Evolutionary conservation across 2,329 filamentous ascomycete species (phyloP), one percentile per base, ranked within the genome.

Genomic region (Fulvia fulva): DNA sequence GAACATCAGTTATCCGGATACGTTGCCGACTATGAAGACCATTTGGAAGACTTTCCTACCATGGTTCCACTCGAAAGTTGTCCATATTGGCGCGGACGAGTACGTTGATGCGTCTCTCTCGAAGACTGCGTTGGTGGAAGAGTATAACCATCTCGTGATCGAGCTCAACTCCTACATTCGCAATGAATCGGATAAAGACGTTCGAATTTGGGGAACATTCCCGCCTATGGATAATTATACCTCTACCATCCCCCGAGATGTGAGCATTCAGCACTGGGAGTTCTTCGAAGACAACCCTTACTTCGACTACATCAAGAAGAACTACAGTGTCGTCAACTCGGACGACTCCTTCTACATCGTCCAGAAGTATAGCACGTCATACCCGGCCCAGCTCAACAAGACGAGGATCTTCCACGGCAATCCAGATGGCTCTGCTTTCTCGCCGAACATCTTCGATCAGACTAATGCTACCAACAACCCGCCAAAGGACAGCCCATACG

Each of bases 161-260:
- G 76, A 76, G 23, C 78, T 84, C 76, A 71, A 77, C 3, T 62
- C 67, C 1, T 82, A 78, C 56, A 77, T 84, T n/a, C 64, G 66
- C 0, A 56, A 72, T 1, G 74, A 62, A 0, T 69, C 70, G 3
- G 74, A 72, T 1, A 83, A 83, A 64, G 67, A 59, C 0, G 77
- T 80, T 2, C 77, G 81, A 1, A 83, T 83, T 47, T 85, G 82
- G 82, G 82, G 82, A 0, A 83, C 81, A 0, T 80, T 81, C 51
- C 78, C 80, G 19, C 80, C 81, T 0, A 50, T 61, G 28, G 45
- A 25, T 6, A 68, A 71, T 28, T 63, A 65, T 37, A 72, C 71
- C 1, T 59, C 69, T 5, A 77, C 77, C 32, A 74, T 83, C 41
- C 66, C 74, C 43, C 74, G 65, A 3, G 73, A 78, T 34, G 75